Conservation (phyloP, 305 asterid species). For the Fraxinus xanthoxyloides region DNA sequence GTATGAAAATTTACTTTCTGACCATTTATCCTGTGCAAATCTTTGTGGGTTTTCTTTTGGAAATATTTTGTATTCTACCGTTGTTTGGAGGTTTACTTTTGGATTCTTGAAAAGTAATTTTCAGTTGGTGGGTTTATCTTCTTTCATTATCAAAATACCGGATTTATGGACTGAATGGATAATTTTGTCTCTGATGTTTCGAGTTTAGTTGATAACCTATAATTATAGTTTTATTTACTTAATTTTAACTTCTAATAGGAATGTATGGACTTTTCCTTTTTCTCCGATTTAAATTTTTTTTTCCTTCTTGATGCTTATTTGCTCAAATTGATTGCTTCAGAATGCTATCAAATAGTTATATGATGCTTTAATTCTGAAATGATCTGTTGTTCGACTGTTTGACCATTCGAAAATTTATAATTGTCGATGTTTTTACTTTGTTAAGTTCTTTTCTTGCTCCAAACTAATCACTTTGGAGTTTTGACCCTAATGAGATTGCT, state of each 20-base stretch:
- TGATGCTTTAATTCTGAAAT: neutral
- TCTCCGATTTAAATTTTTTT: neutral
- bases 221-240: neutral
- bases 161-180: neutral
- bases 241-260: neutral
- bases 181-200: neutral
- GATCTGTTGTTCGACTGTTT: neutral
- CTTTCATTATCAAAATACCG: neutral
- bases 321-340: neutral
- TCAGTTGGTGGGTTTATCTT: slow-evolving; percentile 12
- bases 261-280: neutral
- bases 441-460: neutral
- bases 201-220: neutral
- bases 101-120: neutral
- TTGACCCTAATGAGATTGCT: slow-evolving; percentile 2
- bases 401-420: neutral
- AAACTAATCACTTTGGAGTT: neutral
- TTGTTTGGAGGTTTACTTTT: slow-evolving; percentile 12
- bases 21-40: neutral
- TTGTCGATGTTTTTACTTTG: neutral
- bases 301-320: neutral
- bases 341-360: neutral
- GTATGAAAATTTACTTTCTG: slow-evolving; percentile 27
- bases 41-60: neutral
- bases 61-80: neutral